Evolutionary conservation across 352 stramenopile genomes (phyloP), one percentile per base, ranked within the genome.

Genomic region (Globisporangium sylvaticum): DNA sequence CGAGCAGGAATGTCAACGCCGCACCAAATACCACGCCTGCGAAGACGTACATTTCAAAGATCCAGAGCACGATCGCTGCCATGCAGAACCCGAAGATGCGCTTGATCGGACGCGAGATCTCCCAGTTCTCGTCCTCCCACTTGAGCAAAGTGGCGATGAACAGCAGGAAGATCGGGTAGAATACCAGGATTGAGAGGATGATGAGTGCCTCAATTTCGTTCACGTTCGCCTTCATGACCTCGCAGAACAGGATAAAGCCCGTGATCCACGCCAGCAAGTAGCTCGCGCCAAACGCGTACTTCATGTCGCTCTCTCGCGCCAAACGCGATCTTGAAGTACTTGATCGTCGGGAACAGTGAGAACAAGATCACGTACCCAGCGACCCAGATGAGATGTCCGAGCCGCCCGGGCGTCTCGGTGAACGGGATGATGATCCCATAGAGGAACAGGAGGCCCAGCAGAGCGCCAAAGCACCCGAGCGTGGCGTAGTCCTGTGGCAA

Each of bases 11-110:
- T 0, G 83, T 85, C 22, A 95, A 70, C 12, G 84, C 62, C 0
- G 73, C 74, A 5, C 88, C 89, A 5, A 91, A 69, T 0, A 80
- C 65, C 8, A 90, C 65, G 31, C 78, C 78, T 0, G 70, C 79
- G 32, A 81, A 96, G 24, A 94, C 64, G 59, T 90, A 95, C 73
- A 94, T 87, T 67, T 94, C 83, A 31, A 90, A 79, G 53, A 94
- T 82, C 77, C 84, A 91, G 3, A 95, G n/a, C 37, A 70, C 62
- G 61, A 89, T 78, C 8, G 72, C 65, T 2, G 52, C 66, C 14
- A 68, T 42, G 60, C 76, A 83, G 25, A 82, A 65, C 0, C 37
- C 50, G n/a, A 88, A 60, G 18, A 65, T 79, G 4, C 81, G 76
- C 2, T 72, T 77, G 18, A 90, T 71, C 18, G 72, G 68, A 0